These are phyloP conservation scores for Cercospora zeina DNA, from an alignment of 2,329 filamentous ascomycete species.

Conservation along the genomic window DNA sequence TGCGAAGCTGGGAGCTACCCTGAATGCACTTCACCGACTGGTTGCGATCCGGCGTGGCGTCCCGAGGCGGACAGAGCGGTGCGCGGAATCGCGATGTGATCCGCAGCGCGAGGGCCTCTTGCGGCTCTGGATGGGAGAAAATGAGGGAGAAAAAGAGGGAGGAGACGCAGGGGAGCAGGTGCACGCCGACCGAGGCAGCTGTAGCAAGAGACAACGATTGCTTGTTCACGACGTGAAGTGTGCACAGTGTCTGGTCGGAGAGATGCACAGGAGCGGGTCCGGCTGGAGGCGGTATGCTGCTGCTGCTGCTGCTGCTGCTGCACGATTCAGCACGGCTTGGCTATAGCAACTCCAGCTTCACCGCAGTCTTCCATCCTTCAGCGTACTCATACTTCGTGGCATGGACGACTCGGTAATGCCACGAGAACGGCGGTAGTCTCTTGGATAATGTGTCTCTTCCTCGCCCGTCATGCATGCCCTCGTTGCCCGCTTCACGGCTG, in stretches of 20 bases:
- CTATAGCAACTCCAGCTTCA: background rate
- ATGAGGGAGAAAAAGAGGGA: background rate
- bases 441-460: background rate
- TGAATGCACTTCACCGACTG: constrained; percentile 3
- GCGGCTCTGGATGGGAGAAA: background rate
- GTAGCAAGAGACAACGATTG: background rate
- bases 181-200: background rate
- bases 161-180: background rate
- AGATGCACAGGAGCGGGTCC: background rate
- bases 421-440: background rate
- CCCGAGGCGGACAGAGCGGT: constrained; percentile 10
- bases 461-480: too few relatives aligned
- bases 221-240: background rate
- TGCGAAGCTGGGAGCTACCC: constrained; percentile 10
- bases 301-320: background rate
- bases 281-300: background rate
- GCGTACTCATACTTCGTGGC: background rate
- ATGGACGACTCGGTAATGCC: background rate
- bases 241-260: background rate
- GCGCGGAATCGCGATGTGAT: constrained; percentile 3
- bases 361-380: background rate
- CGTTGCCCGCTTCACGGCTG: background rate
- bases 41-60: background rate
- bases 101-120: background rate
- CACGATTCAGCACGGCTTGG: constrained; percentile 1